phyloP scores from a whole-genome alignment of 192 early-diverging fungal genomes.

The Coemansia sp. region DNA sequence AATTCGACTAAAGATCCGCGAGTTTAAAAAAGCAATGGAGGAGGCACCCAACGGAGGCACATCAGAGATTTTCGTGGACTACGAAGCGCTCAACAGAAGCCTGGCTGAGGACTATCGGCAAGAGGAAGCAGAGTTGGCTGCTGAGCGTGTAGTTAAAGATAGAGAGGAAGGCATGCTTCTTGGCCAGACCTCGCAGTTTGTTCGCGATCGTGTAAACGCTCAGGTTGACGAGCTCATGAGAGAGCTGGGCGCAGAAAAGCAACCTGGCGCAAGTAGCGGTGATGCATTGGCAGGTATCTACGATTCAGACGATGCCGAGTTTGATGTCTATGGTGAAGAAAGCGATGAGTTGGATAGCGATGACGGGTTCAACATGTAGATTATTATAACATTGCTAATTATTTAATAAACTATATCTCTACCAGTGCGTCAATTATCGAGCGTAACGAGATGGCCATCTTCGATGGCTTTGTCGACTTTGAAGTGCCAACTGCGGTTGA shows the following conservation, averaged over 20 bases:
- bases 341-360: slow-evolving; percentile 13
- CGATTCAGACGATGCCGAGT: slow-evolving; percentile 19
- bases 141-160: slow-evolving; percentile 15
- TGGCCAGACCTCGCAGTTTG: slow-evolving; percentile 23
- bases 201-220: slow-evolving; percentile 24
- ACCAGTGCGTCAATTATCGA: slow-evolving; percentile 22
- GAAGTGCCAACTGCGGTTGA: no score
- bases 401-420: neutral
- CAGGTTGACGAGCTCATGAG: slow-evolving; percentile 40
- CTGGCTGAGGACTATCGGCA: slow-evolving; percentile 18
- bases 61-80: slow-evolving; percentile 18
- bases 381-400: neutral
- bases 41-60: neutral
- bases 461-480: neutral
- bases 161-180: slow-evolving; percentile 10
- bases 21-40: slow-evolving; percentile 10
- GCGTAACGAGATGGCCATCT: slow-evolving; percentile 14
- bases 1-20: slow-evolving; percentile 26
- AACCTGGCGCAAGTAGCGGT: neutral
- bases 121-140: slow-evolving; percentile 15
- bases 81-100: slow-evolving; percentile 23
- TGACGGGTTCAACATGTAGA: neutral
- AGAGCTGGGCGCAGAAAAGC: slow-evolving; percentile 16
- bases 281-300: slow-evolving; percentile 4
- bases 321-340: slow-evolving; percentile 33